These are phyloP conservation scores for Thymus mandschuricus DNA, from an alignment of 257 asterid species.

Conservation along the genomic window DNA sequence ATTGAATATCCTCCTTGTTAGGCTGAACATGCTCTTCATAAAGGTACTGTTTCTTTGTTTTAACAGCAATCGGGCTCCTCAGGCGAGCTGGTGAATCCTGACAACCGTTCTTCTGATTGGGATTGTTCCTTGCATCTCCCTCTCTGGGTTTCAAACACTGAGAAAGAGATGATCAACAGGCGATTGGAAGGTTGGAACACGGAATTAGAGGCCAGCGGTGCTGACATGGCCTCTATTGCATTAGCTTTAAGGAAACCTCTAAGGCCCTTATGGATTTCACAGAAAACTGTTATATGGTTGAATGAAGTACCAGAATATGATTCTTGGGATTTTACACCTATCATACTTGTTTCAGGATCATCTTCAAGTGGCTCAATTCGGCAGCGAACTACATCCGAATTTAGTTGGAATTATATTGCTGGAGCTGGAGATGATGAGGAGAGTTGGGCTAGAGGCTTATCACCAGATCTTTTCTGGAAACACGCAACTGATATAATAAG, in stretches of 20 bases:
- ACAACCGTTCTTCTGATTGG: constrained; percentile 49
- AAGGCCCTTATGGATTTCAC: constrained; percentile 94
- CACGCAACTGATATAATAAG: constrained; percentile 78
- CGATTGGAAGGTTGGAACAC: constrained; percentile 72
- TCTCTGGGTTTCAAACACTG: constrained; percentile 88
- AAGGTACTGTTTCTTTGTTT: constrained; percentile 24
- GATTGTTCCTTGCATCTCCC: constrained; percentile 96
- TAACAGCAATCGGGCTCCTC: constrained; percentile 50
- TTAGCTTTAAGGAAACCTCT: constrained; percentile 64
- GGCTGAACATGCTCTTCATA: constrained; percentile 6
- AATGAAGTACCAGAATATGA: constrained; percentile 92
- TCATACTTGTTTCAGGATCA: constrained; percentile 80
- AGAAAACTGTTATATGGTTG: constrained; percentile 89
- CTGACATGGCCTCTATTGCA: constrained; percentile 77
- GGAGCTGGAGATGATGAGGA: constrained; percentile 99
- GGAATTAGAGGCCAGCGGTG: constrained; percentile 85
- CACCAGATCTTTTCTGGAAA: constrained; percentile 84
- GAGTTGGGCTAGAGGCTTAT: constrained; percentile 93
- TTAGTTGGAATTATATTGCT: constrained; percentile 96
- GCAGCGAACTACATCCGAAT: constrained; percentile 74
- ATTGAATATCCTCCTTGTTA: constrained; percentile 15
- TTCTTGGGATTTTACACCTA: constrained; percentile 95
- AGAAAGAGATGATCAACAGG: constrained; percentile 62
- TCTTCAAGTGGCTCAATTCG: constrained; percentile 52
- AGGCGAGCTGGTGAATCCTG: constrained; percentile 28